phyloP scores from a whole-genome alignment of 108 stramenopile species.

The Cyclotella sp. region DNA sequence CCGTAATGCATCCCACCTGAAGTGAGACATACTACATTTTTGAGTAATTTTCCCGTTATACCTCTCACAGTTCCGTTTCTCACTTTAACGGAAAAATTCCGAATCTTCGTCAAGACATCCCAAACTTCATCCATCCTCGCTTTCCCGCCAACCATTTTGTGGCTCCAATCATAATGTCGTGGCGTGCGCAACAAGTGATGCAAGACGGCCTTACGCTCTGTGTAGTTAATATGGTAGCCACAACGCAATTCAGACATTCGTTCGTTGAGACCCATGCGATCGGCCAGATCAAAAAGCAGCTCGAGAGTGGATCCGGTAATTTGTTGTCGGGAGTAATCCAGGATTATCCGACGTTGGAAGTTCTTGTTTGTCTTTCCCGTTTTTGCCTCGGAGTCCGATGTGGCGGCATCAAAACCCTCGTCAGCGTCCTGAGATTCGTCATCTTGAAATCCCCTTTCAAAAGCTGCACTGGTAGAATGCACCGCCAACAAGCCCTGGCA shows the following conservation, averaged over 20 bases:
- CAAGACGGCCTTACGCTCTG: slow-evolving; percentile 74
- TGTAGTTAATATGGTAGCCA: slow-evolving; percentile 77
- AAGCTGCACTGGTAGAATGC: slow-evolving; percentile 47
- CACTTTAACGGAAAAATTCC: slow-evolving; percentile 74
- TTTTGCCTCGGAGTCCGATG: slow-evolving; percentile 3
- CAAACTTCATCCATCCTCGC: slow-evolving; percentile 81
- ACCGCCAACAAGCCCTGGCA: slow-evolving; percentile 78
- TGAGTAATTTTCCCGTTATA: slow-evolving; percentile 89
- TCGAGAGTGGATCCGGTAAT: slow-evolving; percentile 96
- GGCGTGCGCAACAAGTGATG: slow-evolving; percentile 84
- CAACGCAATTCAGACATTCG: slow-evolving; percentile 75
- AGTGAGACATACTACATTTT: slow-evolving; percentile 88
- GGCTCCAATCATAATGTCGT: slow-evolving; percentile 45
- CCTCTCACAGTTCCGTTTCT: slow-evolving; percentile 75
- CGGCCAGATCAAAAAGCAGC: slow-evolving; percentile 91
- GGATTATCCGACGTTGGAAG: slow-evolving; percentile 70
- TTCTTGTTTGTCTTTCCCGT: neutral
- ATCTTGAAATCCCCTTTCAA: slow-evolving; percentile 11
- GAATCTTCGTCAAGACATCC: slow-evolving; percentile 69
- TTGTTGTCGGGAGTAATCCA: slow-evolving; percentile 97
- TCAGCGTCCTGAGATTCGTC: neutral
- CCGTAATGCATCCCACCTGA: slow-evolving; percentile 93
- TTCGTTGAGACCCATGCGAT: slow-evolving; percentile 79
- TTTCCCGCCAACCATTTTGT: slow-evolving; percentile 51
- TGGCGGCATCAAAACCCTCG: neutral